Evolutionary conservation across 305 asterid genomes (phyloP).

Genomic region (Plantago lanceolata): DNA sequence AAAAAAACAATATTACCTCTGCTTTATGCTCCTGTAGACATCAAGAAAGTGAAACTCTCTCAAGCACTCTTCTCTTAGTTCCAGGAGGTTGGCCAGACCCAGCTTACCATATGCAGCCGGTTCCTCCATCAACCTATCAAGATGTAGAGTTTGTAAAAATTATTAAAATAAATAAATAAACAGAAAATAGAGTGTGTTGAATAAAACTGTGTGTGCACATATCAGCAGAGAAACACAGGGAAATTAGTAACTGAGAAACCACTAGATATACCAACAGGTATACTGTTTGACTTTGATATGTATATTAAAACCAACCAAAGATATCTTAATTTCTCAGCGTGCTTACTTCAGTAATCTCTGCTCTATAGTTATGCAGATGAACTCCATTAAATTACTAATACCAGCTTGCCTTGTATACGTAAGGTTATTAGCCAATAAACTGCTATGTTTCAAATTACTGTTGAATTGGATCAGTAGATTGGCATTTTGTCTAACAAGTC

Average conservation of each 20-base stretch:
- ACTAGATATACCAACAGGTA: neutral
- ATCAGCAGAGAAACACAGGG: neutral
- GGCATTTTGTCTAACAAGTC: no score
- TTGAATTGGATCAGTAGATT: no score
- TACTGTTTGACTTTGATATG: neutral
- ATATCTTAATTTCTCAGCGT: neutral
- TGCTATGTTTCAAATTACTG: no score
- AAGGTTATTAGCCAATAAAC: no score
- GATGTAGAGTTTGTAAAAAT: neutral
- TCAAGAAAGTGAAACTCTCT: conserved; percentile 93
- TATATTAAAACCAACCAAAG: neutral
- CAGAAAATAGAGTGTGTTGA: neutral
- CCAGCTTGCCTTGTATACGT: no score
- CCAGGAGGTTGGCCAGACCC: conserved; percentile 96
- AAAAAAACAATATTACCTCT: conserved; percentile 45
- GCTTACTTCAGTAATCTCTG: neutral
- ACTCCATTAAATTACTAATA: no score
- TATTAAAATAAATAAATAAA: neutral
- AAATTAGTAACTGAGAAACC: neutral
- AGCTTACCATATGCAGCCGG: conserved; percentile 97
- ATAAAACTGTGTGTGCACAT: neutral
- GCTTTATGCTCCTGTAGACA: conserved; percentile 91
- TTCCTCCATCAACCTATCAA: conserved; percentile 87
- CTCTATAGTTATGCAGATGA: no score
- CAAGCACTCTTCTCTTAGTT: conserved; percentile 92